Evolutionary conservation across 129 eudicot genomes (phyloP), one percentile per base, ranked within the genome.

Genomic region (Flaveria trinervia): DNA sequence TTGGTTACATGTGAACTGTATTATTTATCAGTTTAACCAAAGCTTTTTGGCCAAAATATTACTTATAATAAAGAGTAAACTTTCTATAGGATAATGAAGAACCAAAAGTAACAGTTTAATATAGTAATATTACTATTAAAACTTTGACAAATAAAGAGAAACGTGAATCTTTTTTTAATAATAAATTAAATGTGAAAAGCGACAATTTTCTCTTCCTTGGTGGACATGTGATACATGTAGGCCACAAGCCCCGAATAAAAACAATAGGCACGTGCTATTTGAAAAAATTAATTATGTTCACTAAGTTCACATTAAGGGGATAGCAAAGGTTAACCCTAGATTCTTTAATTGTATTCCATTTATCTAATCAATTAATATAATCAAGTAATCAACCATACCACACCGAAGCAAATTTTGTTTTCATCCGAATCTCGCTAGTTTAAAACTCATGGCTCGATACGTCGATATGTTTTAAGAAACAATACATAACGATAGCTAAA

Each of bases 211-310:
- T 62, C 68, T 62, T 17, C 1, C 1, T 30, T 0, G 18, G 68
- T 28, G 43, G 39, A 60, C 66, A 25, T 12, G 67, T 60, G 68
- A 28, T 28, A 62, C 43, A 62, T 62, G 68, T 62, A 62, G 68
- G 68, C 68, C 68, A 64, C 69, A 30, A 14, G 10, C 10, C 17
- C 44, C 10, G 28, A 17, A 61, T 28, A 28, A 30, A 64, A 64
- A 60, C 2, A 23, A 23, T 11, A 28, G 7, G 69, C 46, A 64
- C 69, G 69, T 28, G 43, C 33, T 30, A 64, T 15, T 64, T 62
- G 11, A 14, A 30, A 62, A 28, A 14, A 7, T 7, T 28, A 23
- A 61, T 26, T 30, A 25, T 26, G 44, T 26, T 61, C 39, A 61
- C 26, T 26, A 60, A 23, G 66, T 61, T 61, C 68, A 61, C n/a